Evolutionary conservation across 441 rosid species (phyloP).

Genomic region (Adansonia gregorii): DNA sequence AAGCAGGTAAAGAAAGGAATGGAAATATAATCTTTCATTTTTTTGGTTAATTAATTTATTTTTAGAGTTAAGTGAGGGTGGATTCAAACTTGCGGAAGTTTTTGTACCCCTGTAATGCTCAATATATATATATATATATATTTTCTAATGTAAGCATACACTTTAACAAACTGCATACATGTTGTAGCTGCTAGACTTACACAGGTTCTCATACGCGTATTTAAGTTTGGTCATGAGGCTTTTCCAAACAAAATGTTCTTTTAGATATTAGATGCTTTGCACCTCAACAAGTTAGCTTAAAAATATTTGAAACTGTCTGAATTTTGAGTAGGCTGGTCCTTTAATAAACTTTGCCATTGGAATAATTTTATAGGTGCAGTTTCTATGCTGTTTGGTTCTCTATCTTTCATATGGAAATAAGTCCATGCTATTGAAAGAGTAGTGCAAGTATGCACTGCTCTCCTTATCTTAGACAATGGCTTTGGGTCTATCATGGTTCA

Average conservation of each 20-base stretch:
- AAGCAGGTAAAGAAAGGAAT: background rate
- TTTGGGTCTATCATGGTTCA: background rate
- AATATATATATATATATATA: background rate
- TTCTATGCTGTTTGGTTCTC: background rate
- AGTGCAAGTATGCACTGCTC: background rate
- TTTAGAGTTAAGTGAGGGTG: background rate
- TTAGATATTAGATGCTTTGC: background rate
- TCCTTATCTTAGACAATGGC: background rate
- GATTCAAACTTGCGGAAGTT: background rate
- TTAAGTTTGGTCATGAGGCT: background rate
- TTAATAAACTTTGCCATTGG: background rate
- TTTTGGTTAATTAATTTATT: background rate
- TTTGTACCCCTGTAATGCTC: background rate
- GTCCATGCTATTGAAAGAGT: background rate
- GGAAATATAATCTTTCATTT: background rate
- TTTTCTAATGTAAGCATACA: background rate
- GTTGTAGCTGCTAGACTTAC: background rate
- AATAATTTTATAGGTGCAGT: background rate
- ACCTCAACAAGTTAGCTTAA: background rate
- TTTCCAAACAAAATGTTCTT: background rate
- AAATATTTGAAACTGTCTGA: too few species aligned
- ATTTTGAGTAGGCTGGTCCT: background rate
- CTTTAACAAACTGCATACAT: background rate
- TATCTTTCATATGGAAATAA: background rate
- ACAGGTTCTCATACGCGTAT: background rate